Evolutionary conservation across 805 yeast genomes (phyloP).

Genomic region (Komagataella kurtzmanii): DNA sequence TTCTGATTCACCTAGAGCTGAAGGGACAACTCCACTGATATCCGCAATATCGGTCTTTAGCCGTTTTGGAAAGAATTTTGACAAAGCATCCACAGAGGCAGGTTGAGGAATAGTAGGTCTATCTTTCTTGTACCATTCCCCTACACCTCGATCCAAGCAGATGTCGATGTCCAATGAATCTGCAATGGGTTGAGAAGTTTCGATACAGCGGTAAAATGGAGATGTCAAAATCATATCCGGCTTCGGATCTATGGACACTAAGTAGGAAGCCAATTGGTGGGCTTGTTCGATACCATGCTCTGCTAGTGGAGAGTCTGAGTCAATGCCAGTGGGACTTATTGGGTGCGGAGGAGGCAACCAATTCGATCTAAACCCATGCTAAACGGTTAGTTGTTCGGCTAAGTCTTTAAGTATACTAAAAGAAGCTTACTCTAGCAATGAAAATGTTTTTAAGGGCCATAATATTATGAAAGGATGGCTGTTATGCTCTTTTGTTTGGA

Average conservation of each 20-base stretch:
- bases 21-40: slow-evolving; percentile 32
- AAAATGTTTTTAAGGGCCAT: slow-evolving; percentile 48
- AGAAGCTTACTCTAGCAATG: slow-evolving; percentile 36
- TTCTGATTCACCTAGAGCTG: slow-evolving; percentile 59
- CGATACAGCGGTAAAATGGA: slow-evolving; percentile 84
- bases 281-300: slow-evolving; percentile 86
- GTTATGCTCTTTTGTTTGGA: background rate
- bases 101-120: slow-evolving; percentile 62
- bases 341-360: slow-evolving; percentile 71
- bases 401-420: background rate
- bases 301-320: slow-evolving; percentile 81
- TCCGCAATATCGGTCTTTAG: slow-evolving; percentile 16
- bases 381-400: background rate
- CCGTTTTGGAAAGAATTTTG: slow-evolving; percentile 45
- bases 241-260: slow-evolving; percentile 33
- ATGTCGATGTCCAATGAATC: slow-evolving; percentile 43
- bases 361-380: slow-evolving; percentile 83
- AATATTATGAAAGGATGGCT: background rate
- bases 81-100: slow-evolving; percentile 34
- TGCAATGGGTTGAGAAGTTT: slow-evolving; percentile 67
- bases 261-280: slow-evolving; percentile 52
- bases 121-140: slow-evolving; percentile 82
- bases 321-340: slow-evolving; percentile 78
- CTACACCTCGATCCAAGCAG: slow-evolving; percentile 67
- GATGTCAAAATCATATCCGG: slow-evolving; percentile 67